A percentile compares a stretch with the other conserved stretches of the same genome.
Evolutionary conservation across 75 land plant genomes (phyloP).

Genomic region (Selaginella tamariscina): DNA sequence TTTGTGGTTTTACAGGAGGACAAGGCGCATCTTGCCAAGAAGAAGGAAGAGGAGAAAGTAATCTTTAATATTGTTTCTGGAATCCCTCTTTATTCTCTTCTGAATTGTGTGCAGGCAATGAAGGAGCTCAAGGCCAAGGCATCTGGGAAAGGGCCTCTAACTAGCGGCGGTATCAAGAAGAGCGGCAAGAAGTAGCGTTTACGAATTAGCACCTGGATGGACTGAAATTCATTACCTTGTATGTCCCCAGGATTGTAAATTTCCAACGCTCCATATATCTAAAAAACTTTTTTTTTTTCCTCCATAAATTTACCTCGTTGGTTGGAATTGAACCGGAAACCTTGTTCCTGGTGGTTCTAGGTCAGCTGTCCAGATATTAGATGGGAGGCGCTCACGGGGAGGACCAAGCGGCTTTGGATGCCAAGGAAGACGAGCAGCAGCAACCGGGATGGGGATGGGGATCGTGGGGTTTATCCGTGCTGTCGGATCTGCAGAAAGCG

Average conservation of each 20-base stretch:
- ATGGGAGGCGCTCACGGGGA: too few relatives aligned
- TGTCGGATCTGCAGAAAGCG: constrained; percentile 45
- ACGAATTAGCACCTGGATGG: too few relatives aligned
- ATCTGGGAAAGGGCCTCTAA: constrained; percentile 60
- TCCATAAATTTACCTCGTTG: too few relatives aligned
- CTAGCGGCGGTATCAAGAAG: constrained; percentile 78
- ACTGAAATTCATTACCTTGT: too few relatives aligned
- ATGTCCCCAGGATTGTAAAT: too few relatives aligned
- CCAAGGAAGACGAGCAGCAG: too few relatives aligned
- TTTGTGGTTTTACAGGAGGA: constrained; percentile 35
- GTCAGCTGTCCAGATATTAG: too few relatives aligned
- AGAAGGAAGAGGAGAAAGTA: constrained; percentile 93
- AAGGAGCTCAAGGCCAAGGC: constrained; percentile 80
- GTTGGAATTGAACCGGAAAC: too few relatives aligned
- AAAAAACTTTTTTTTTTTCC: too few relatives aligned
- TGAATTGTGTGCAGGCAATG: constrained; percentile 41
- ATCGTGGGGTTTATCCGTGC: constrained; percentile 30
- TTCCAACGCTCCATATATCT: too few relatives aligned
- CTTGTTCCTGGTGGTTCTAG: too few relatives aligned
- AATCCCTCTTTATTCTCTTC: neutral
- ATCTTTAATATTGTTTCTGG: neutral
- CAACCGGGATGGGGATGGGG: constrained; percentile 40
- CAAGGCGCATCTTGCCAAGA: constrained; percentile 61
- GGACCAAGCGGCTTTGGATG: too few relatives aligned
- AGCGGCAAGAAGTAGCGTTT: constrained; percentile 79